These are phyloP conservation scores for Papiliotrema terrestris DNA, from an alignment of 1,284 basidiomycete genomes.

Conservation along the genomic window DNA sequence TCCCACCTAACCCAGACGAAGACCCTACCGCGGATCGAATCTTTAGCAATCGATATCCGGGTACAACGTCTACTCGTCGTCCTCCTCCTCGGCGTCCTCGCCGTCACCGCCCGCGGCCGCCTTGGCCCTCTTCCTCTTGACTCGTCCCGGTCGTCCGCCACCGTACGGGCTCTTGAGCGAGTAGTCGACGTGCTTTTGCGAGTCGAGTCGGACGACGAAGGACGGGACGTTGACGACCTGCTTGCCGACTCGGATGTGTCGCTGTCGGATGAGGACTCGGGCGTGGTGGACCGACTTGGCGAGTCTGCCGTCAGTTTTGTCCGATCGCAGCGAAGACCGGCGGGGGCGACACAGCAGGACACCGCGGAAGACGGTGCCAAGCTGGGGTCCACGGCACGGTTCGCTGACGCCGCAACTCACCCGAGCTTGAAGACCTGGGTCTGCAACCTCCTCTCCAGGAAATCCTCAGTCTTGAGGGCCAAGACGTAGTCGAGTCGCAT, in stretches of 20 bases:
- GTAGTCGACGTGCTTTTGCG: constrained; percentile 99
- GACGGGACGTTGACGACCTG: constrained; percentile 99
- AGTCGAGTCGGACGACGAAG: constrained; percentile 96
- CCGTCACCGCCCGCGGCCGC: constrained; percentile 90
- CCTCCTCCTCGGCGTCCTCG: constrained; percentile 87
- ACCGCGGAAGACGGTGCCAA: too few species aligned
- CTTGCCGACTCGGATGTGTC: constrained; percentile 83
- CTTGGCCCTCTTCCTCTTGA: constrained; percentile 97
- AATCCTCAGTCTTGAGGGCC: constrained; percentile 98
- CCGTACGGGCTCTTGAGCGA: constrained; percentile 96
- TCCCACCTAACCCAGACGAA: too few species aligned
- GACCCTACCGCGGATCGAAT: too few species aligned
- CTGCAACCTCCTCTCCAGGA: constrained; percentile 98
- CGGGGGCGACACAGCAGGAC: too few species aligned
- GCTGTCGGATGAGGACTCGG: constrained; percentile 93
- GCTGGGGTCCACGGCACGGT: too few species aligned
- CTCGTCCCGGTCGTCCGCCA: constrained; percentile 93
- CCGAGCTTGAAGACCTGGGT: constrained; percentile 98
- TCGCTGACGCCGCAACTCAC: constrained; percentile 16
- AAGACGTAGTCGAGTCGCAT: constrained; percentile 99
- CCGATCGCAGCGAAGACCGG: background rate
- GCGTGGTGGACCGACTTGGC: constrained; percentile 99
- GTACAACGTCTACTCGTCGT: constrained; percentile 50
- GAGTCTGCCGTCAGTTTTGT: constrained; percentile 56
- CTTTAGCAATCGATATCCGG: too few species aligned